Evolutionary conservation across 2,329 filamentous ascomycete genomes (phyloP), one percentile per base, ranked within the genome.

Genomic region (Penicillium sp.): DNA sequence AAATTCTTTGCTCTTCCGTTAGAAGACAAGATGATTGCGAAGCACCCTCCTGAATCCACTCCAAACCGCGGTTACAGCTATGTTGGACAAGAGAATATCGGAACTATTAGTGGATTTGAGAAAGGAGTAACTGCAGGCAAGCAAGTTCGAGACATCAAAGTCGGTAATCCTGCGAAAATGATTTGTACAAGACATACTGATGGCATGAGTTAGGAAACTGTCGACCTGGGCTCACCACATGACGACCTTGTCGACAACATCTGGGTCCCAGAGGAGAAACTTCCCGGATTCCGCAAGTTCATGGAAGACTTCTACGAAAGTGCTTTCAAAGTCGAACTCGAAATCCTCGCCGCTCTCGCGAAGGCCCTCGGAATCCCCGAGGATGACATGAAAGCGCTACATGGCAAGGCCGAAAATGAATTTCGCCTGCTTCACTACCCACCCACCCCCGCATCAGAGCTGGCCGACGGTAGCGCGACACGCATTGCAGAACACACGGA

Each of bases 371-470:
- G 71, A 0, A 66, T 82, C 1, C 65, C 72, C 0, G 72, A 78
- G 19, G 70, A 69, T 24, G 72, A 73, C 51, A 68, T 81, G 43
- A 57, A 76, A 3, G 62, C 67, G 13, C 72, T 79, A 24, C 83
- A 86, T 67, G 76, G 74, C 51, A 79, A 79, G 1, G 75, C 79
- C 49, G 80, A 85, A 60, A 84, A 84, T 58, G 83, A 86, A 55
- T 73, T 87, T 21, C 78, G 85, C 1, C 69, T 87, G 19, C 71
- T 86, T 7, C 84, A 87, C 64, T 87, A 84, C 57, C 81, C 81
- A 0, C 69, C 77, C 1, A 71, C 81, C 5, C 69, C 76, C 18
- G 75, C 73, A 21, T 70, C 67, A 11, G 72, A 73, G 31, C 67
- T 82, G 21, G 67, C 70, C 9, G 75, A 72, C 39, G 73, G 75